Percentiles rank a stretch among this genome's conserved stretches.
Evolutionary conservation across 208 protist genomes (phyloP).

Genomic region (Wallacemonas sp.): DNA sequence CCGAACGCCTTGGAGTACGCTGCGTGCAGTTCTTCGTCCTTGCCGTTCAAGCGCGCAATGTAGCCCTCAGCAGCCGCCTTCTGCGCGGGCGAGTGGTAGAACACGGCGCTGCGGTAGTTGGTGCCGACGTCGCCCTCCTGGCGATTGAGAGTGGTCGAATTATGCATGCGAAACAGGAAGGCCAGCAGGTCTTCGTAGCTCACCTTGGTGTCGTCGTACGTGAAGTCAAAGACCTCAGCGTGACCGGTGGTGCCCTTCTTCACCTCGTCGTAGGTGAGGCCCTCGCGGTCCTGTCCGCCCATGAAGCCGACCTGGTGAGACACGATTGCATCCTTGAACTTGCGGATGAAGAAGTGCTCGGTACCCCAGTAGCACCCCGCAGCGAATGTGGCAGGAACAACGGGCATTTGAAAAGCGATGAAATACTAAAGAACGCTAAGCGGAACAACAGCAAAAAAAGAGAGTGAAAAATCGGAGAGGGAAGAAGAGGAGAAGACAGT

Average conservation of each 20-base stretch:
- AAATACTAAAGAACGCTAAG: no score
- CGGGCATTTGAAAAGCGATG: constrained; percentile 21
- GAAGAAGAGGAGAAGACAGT: no score
- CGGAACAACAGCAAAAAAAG: neutral
- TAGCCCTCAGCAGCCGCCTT: constrained; percentile 72
- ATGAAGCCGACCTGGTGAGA: constrained; percentile 89
- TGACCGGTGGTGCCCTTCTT: constrained; percentile 94
- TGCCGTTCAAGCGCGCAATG: constrained; percentile 74
- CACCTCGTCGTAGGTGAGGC: constrained; percentile 88
- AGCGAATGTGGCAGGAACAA: constrained; percentile 78
- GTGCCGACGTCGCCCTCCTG: constrained; percentile 93
- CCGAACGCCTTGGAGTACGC: constrained; percentile 74
- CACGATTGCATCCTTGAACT: constrained; percentile 81
- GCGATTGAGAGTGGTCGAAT: constrained; percentile 93
- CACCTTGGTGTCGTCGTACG: constrained; percentile 81
- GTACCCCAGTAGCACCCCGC: constrained; percentile 94
- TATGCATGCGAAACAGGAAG: constrained; percentile 95
- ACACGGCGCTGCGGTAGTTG: constrained; percentile 95
- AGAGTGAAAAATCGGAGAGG: constrained; percentile 7
- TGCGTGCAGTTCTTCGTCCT: constrained; percentile 51
- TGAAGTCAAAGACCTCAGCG: constrained; percentile 94
- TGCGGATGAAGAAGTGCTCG: constrained; percentile 89
- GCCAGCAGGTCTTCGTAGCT: constrained; percentile 86
- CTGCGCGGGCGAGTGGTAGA: constrained; percentile 91
- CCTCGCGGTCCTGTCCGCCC: constrained; percentile 63